Evolutionary conservation across 768 basidiomycete genomes (phyloP), one percentile per base, ranked within the genome.

Genomic region (Leccinellum luteum): DNA sequence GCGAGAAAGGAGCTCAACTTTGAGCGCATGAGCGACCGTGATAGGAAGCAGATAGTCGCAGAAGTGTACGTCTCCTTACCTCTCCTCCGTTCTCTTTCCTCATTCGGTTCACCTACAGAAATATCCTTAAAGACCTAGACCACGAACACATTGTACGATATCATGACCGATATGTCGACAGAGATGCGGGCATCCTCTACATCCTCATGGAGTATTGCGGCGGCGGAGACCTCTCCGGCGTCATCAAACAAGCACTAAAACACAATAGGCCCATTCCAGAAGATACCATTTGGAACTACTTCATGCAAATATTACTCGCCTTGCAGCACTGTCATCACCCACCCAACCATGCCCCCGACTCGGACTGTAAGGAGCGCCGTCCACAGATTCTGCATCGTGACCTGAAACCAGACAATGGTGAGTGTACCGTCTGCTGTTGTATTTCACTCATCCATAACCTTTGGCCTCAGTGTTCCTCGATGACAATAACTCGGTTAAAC

Each of bases 161-260:
- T 73, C 87, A 92, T 65, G 94, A 97, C 79, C 83, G 94, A 60
- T 80, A 90, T 68, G 92, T 98, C 57, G 97, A 99, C 77, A 81
- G 90, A 60, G 91, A 94, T 51, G 81, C 84, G 38, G 93, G 93
- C 21, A 90, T 94, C 56, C 84, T 98, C 45, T 98, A 98, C 72
- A 98, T 99, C 60, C 80, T 98, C 63, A 99, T 98, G 97, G 97
- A 99, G 76, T 98, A 93, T 71, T 99, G 97, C 68, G 94, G 93
- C 5, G 95, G 94, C 21, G 97, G 97, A 13, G 97, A 99, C 76
- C 82, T 99, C 54, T 92, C 92, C 1, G 77, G 82, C 34, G 74
- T 97, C 66, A 97, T 98, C 72, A 91, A 92, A 67, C 86, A 85
- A 60, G 83, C 90, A 1, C 72, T 78, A 59, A 86, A 85, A 68